Percentiles rank a stretch among this genome's conserved stretches.
phyloP scores from a whole-genome alignment of 106 monocot genomes.

The Acanthochlamys bracteata region DNA sequence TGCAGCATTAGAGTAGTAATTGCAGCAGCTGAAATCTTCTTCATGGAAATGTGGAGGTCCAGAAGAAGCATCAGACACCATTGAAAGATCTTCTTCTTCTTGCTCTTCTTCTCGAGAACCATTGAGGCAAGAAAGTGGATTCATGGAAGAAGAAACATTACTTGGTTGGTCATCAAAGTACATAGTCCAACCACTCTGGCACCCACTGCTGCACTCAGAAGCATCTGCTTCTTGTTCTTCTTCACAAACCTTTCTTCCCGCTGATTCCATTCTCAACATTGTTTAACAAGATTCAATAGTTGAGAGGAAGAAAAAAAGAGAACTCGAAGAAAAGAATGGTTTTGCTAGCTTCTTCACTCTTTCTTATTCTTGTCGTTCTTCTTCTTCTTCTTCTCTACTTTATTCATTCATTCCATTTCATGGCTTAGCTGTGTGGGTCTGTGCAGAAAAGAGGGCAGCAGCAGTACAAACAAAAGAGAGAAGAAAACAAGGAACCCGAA shows the following conservation, averaged over 20 bases:
- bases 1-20: slow-evolving; percentile 9
- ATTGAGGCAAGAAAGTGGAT: too few relatives aligned
- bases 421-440: too few relatives aligned
- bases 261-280: too few relatives aligned
- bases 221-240: slow-evolving; percentile 13
- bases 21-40: slow-evolving; percentile 11
- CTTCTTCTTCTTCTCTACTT: too few relatives aligned
- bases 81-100: slow-evolving; percentile 70
- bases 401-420: too few relatives aligned
- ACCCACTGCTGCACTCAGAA: slow-evolving; percentile 76
- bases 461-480: too few relatives aligned
- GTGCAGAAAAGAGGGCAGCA: too few relatives aligned
- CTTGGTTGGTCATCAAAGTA: slow-evolving; percentile 41
- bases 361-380: too few relatives aligned
- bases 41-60: slow-evolving; percentile 61
- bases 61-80: slow-evolving; percentile 97
- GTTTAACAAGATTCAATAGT: too few relatives aligned
- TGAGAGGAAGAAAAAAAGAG: not conserved
- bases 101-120: slow-evolving; percentile 9
- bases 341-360: too few relatives aligned
- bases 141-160: slow-evolving; percentile 8
- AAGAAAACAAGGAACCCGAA: too few relatives aligned
- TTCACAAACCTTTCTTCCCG: not conserved
- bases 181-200: slow-evolving; percentile 90
- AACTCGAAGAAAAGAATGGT: not conserved